These are phyloP conservation scores for Epichloe brachyelytri DNA, from an alignment of 2,329 filamentous ascomycete species.

Conservation along the genomic window DNA sequence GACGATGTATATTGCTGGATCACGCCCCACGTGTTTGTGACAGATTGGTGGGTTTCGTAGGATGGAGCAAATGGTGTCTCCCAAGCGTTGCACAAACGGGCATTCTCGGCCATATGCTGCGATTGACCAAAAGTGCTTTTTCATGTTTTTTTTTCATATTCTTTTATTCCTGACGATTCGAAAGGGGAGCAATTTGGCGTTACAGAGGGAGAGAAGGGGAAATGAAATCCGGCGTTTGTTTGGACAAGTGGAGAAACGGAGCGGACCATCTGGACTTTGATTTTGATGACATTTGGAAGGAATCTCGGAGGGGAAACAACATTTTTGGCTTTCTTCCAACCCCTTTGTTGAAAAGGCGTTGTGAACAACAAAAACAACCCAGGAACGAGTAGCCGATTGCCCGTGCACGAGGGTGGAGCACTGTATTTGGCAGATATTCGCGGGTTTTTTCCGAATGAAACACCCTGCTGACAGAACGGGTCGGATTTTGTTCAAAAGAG, in stretches of 20 bases:
- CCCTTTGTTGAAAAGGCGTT: neutral
- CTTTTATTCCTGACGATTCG: neutral
- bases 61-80: neutral
- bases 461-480: too few species aligned
- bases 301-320: neutral
- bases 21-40: neutral
- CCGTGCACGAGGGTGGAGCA: too few species aligned
- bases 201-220: neutral
- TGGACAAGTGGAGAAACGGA: slow-evolving; percentile 1
- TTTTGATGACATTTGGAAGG: neutral
- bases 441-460: too few species aligned
- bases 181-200: neutral
- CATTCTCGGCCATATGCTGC: too few species aligned
- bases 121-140: neutral
- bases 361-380: neutral
- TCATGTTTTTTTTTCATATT: neutral
- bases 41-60: neutral
- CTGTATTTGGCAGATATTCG: too few species aligned
- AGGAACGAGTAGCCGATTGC: too few species aligned
- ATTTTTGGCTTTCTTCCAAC: neutral
- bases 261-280: neutral
- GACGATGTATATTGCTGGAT: neutral
- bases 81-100: too few species aligned
- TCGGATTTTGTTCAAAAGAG: neutral
- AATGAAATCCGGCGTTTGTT: slow-evolving; percentile 3